These are phyloP conservation scores for Hyphopichia fennica DNA, from an alignment of 1,139 yeast genomes.

Conservation along the genomic window DNA sequence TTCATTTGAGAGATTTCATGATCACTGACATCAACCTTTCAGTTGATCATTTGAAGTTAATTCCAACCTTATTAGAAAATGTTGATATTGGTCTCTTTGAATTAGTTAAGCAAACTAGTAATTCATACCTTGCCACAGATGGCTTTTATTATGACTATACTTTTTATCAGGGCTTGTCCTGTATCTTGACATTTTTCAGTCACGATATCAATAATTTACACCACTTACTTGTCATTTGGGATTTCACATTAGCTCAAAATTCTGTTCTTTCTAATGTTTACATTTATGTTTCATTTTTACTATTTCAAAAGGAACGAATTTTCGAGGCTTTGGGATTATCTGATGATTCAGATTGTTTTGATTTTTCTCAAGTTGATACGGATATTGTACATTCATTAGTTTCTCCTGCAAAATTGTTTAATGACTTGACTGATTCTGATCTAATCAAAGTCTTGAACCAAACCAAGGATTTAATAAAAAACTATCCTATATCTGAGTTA, in stretches of 20 bases:
- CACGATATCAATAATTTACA: conserved; percentile 62
- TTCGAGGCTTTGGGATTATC: conserved; percentile 21
- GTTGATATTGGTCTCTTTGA: conserved; percentile 55
- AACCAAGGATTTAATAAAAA: conserved; percentile 29
- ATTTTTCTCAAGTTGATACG: conserved; percentile 28
- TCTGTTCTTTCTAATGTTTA: conserved; percentile 49
- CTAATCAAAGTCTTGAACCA: conserved; percentile 36
- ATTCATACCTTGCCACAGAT: conserved; percentile 22
- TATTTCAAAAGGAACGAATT: conserved; percentile 41
- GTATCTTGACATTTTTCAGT: conserved; percentile 73
- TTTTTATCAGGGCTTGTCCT: conserved; percentile 66
- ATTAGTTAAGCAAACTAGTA: conserved; percentile 41
- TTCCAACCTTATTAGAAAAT: conserved; percentile 58
- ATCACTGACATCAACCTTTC: conserved; percentile 67
- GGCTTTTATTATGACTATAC: conserved; percentile 40
- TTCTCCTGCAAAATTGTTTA: conserved; percentile 35
- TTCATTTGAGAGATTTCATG: conserved; percentile 83
- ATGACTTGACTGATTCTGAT: conserved; percentile 29
- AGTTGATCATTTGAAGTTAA: conserved; percentile 59
- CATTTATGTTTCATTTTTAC: conserved; percentile 55
- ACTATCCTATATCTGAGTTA: conserved; percentile 27
- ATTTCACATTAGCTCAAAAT: conserved; percentile 52
- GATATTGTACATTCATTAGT: conserved; percentile 46
- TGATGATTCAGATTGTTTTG: conserved; percentile 9
- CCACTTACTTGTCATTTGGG: conserved; percentile 62